These are phyloP conservation scores for Xerocomus amazonicus DNA, from an alignment of 1,284 basidiomycete genomes.

Conservation along the genomic window DNA sequence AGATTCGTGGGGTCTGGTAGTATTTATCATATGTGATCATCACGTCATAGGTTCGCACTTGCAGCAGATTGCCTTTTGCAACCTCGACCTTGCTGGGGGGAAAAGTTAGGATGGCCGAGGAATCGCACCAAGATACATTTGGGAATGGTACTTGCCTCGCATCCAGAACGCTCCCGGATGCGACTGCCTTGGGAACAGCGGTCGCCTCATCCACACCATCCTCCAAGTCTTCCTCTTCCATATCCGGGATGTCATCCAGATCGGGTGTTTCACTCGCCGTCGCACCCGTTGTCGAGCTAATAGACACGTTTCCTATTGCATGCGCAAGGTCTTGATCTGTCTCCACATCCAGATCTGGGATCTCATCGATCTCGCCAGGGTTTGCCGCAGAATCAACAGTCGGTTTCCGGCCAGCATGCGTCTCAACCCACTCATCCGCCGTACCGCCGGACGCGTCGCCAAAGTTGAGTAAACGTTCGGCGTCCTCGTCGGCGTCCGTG, in stretches of 20 bases:
- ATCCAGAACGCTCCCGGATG: slow-evolving; percentile 35
- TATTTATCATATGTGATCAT: slow-evolving; percentile 99
- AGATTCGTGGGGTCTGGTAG: slow-evolving; percentile 94
- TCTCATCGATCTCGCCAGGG: slow-evolving; percentile 69
- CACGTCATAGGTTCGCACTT: slow-evolving; percentile 98
- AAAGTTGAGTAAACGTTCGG: slow-evolving; percentile 82
- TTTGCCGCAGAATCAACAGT: slow-evolving; percentile 50
- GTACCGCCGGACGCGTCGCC: slow-evolving; percentile 60
- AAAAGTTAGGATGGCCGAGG: background rate
- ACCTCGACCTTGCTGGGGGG: slow-evolving; percentile 52
- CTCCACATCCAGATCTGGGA: slow-evolving; percentile 75
- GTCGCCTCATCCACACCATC: slow-evolving; percentile 83
- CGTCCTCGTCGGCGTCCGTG: slow-evolving; percentile 92
- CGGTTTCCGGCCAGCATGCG: slow-evolving; percentile 69
- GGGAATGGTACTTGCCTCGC: slow-evolving; percentile 36
- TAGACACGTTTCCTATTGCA: slow-evolving; percentile 38
- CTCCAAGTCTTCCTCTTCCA: slow-evolving; percentile 82
- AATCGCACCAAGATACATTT: background rate
- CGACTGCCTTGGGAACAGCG: slow-evolving; percentile 51
- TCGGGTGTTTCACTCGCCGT: slow-evolving; percentile 61
- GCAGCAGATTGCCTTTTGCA: slow-evolving; percentile 80
- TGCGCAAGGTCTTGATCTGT: slow-evolving; percentile 42
- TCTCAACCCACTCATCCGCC: slow-evolving; percentile 85
- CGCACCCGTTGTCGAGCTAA: slow-evolving; percentile 42
- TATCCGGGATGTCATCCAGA: slow-evolving; percentile 90